These are phyloP conservation scores for Pleurotus pulmonarius DNA, from an alignment of 768 basidiomycete species.

Conservation along the genomic window DNA sequence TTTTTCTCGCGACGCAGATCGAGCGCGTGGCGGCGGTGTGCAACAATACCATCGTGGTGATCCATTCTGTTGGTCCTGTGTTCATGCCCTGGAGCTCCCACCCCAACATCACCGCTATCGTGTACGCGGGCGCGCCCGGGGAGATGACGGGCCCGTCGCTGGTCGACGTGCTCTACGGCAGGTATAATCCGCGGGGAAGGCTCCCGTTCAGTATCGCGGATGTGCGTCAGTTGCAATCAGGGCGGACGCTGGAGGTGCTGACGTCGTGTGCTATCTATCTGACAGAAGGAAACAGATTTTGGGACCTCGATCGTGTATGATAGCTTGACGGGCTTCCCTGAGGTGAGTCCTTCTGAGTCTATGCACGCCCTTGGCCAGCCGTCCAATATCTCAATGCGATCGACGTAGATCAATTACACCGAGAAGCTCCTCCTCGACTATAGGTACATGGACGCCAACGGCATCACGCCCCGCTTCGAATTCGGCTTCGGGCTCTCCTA, in stretches of 20 bases:
- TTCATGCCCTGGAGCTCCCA: conserved; percentile 66
- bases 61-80: conserved; percentile 59
- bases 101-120: conserved; percentile 68
- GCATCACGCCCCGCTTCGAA: conserved; percentile 7
- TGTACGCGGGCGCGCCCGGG: conserved; percentile 67
- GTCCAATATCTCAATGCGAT: not conserved
- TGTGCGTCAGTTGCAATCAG: conserved; percentile 62
- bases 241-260: conserved; percentile 9
- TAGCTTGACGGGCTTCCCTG: conserved; percentile 31
- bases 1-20: conserved; percentile 28
- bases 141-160: conserved; percentile 68
- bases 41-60: conserved; percentile 70
- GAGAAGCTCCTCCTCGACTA: conserved; percentile 74
- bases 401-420: conserved; percentile 53
- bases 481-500: conserved; percentile 38
- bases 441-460: conserved; percentile 62
- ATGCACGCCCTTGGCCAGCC: not conserved
- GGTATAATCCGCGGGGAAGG: conserved; percentile 63
- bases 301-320: conserved; percentile 41
- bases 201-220: conserved; percentile 77
- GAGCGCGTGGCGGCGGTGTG: conserved; percentile 60
- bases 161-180: conserved; percentile 69
- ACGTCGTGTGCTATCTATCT: not conserved
- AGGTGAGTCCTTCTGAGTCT: conserved; percentile 18
- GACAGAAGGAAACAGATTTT: conserved; percentile 34